A percentile compares a stretch with the other conserved stretches of the same genome.
phyloP scores from a whole-genome alignment of 495 filamentous ascomycete genomes.

The Friedmanniomyces simplex region DNA sequence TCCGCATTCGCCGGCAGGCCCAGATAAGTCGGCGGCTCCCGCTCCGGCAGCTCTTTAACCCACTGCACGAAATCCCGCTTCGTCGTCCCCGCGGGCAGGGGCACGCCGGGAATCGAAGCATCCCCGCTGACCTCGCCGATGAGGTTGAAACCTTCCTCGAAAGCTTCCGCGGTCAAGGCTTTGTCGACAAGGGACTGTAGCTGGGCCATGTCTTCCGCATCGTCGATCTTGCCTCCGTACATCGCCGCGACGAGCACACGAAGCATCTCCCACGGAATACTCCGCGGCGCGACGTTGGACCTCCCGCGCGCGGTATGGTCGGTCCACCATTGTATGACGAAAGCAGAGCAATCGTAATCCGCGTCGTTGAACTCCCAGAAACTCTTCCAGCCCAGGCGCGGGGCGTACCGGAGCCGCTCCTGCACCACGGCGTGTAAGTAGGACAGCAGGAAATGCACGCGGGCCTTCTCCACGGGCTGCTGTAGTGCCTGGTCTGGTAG shows the following conservation, averaged over 20 bases:
- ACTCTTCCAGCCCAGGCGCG: slow-evolving; percentile 91
- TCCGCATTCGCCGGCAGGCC: slow-evolving; percentile 93
- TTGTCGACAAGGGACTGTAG: slow-evolving; percentile 60
- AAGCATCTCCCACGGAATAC: slow-evolving; percentile 96
- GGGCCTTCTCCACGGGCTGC: slow-evolving; percentile 79
- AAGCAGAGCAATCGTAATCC: slow-evolving; percentile 94
- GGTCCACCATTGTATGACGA: slow-evolving; percentile 93
- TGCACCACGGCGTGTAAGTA: slow-evolving; percentile 96
- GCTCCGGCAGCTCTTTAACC: slow-evolving; percentile 85
- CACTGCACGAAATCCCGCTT: slow-evolving; percentile 82
- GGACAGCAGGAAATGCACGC: slow-evolving; percentile 81
- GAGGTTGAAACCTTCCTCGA: slow-evolving; percentile 82
- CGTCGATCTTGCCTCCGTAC: slow-evolving; percentile 96
- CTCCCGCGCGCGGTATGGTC: slow-evolving; percentile 69
- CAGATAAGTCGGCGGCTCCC: slow-evolving; percentile 94
- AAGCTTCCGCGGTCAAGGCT: slow-evolving; percentile 76
- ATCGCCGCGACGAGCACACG: slow-evolving; percentile 83
- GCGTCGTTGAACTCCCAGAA: slow-evolving; percentile 99
- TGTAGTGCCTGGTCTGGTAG: slow-evolving; percentile 66
- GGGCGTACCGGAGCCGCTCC: slow-evolving; percentile 89
- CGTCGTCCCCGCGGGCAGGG: slow-evolving; percentile 66
- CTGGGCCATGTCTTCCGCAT: slow-evolving; percentile 70
- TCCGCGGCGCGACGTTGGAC: slow-evolving; percentile 82
- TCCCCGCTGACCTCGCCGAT: slow-evolving; percentile 50
- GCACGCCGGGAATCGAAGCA: slow-evolving; percentile 48